Base-by-base conservation (phyloP, 805 yeast species). In the Metschnikowia corniflorae region DNA sequence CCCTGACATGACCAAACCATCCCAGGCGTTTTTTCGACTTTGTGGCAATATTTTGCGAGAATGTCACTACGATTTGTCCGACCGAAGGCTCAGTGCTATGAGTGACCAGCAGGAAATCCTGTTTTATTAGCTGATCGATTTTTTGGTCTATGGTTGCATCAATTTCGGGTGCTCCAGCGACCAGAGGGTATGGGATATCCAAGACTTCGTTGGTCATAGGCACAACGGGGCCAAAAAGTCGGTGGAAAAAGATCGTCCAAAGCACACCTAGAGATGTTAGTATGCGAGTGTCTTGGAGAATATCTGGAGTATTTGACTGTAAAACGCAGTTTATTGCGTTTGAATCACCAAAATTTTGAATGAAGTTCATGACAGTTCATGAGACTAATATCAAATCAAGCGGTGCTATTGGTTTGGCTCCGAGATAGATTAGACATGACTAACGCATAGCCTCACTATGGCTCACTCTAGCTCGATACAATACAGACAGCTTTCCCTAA, bases 191-290 rank as follows among this genome's bases (percentile, higher is more conserved):
- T 4, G 85, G 70, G 3, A 81, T 65, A 13, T 73, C 80, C 7
- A 75, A 56, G 34, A 78, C 77, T 43, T 78, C 80, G n/a, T 62
- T 58, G 4, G 75, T 70, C 12, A 62, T 56, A 2, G 89, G 87
- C 1, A 61, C 56, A 13, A 82, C 64, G 1, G 80, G 70, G 0
- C 89, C 91, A 52, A 85, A 77, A 18, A 82, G 61, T 29, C 94
- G 61, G 37, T 78, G 75, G 55, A 84, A 84, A 54, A 84, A 74
- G 14, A 84, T 76, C 2, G 85, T 65, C 65, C 85, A 78, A 37
- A 85, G 55, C 18, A 82, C 58, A 1, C 83, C 86, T 68, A 39
- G 7, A 15, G 13, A 6, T 14, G 49, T 49, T 44, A 46, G 47
- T 44, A 39, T 7, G 26, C n/a, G n/a, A n/a, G n/a, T n/a, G n/a